These are phyloP conservation scores for Bathelium albidoporum DNA, from an alignment of 495 filamentous ascomycete genomes.

Conservation along the genomic window DNA sequence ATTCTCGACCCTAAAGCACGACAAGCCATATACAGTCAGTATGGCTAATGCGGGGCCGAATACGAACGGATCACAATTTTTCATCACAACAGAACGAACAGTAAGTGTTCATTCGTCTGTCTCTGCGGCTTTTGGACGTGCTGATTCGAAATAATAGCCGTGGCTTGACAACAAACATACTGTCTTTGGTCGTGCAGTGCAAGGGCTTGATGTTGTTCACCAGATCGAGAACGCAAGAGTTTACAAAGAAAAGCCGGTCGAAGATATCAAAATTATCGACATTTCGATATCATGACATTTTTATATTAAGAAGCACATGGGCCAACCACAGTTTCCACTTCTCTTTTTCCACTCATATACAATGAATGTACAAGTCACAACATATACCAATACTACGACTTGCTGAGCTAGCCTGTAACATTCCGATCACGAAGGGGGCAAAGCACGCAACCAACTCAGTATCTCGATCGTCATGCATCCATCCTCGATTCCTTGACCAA, in stretches of 20 bases:
- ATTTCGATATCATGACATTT: slow-evolving; percentile 45
- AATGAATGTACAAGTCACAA: too few species aligned
- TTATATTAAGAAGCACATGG: background rate
- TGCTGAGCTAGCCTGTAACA: background rate
- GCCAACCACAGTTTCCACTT: background rate
- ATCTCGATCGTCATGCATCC: background rate
- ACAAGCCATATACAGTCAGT: slow-evolving; percentile 89
- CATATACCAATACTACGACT: too few species aligned
- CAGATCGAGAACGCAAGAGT: slow-evolving; percentile 87
- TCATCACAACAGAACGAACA: slow-evolving; percentile 95
- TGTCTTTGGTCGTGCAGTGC: slow-evolving; percentile 81
- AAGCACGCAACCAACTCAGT: background rate
- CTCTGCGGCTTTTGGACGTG: background rate
- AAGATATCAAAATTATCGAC: slow-evolving; percentile 95
- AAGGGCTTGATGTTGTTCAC: slow-evolving; percentile 90
- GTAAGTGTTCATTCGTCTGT: slow-evolving; percentile 29
- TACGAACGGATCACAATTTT: slow-evolving; percentile 71
- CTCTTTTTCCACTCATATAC: too few species aligned
- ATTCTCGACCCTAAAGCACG: slow-evolving; percentile 81
- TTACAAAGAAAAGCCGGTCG: slow-evolving; percentile 93
- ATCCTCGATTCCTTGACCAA: background rate
- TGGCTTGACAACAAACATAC: slow-evolving; percentile 98
- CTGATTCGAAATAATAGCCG: slow-evolving; percentile 36
- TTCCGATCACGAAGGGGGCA: background rate
- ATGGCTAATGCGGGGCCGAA: slow-evolving; percentile 96